Evolutionary conservation across 2,329 filamentous ascomycete genomes (phyloP).

Genomic region (Xylariaceae sp.): DNA sequence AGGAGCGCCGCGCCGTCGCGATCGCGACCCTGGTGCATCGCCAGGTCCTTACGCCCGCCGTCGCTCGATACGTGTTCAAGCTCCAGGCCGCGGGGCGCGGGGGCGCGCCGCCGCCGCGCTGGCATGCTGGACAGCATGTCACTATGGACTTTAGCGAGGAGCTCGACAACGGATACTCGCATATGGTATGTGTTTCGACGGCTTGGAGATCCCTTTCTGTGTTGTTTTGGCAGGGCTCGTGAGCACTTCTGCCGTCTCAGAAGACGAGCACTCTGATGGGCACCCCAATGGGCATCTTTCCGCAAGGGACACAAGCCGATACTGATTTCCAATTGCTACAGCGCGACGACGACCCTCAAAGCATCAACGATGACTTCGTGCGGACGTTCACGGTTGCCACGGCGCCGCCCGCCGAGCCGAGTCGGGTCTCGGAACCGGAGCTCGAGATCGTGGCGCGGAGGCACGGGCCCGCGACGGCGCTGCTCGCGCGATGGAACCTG

Average conservation of each 20-base stretch:
- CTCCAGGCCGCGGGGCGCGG: slow-evolving; percentile 17
- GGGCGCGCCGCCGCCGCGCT: slow-evolving; percentile 29
- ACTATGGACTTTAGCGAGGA: slow-evolving; percentile 65
- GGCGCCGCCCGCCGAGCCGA: slow-evolving; percentile 30
- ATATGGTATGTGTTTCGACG: no score
- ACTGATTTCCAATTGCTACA: no score
- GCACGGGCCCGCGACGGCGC: slow-evolving; percentile 60
- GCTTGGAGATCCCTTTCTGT: no score
- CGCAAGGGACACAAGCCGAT: no score
- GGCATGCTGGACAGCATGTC: slow-evolving; percentile 68
- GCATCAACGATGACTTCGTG: slow-evolving; percentile 77
- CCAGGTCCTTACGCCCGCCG: slow-evolving; percentile 54
- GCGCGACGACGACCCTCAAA: slow-evolving; percentile 68
- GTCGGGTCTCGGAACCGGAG: slow-evolving; percentile 29
- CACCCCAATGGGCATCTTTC: no score
- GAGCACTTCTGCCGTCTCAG: no score
- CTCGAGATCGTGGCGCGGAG: slow-evolving; percentile 67
- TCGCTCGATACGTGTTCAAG: slow-evolving; percentile 55
- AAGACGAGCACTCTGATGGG: no score
- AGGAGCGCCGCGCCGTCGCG: slow-evolving; percentile 10
- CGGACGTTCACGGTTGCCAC: slow-evolving; percentile 73
- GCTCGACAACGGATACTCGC: slow-evolving; percentile 65
- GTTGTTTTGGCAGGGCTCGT: no score
- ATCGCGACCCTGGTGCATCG: slow-evolving; percentile 52
- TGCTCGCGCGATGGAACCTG: slow-evolving; percentile 53